Conservation (phyloP, 805 yeast species). For the Nakazawaea wyomingensis region DNA sequence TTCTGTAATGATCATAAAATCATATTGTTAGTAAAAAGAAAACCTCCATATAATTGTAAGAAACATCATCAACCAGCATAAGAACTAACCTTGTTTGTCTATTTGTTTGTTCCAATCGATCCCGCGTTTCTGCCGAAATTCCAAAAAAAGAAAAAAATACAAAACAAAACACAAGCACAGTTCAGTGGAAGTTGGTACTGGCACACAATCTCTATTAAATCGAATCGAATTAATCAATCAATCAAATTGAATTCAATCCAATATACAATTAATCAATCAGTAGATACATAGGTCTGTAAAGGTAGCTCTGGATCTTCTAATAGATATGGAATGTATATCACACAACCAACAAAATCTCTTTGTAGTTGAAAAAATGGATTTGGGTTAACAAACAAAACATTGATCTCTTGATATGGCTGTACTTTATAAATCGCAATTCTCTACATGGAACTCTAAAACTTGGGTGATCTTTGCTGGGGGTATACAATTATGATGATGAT, state of each 20-base stretch:
- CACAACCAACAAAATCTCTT: neutral
- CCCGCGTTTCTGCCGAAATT: neutral
- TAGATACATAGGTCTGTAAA: neutral
- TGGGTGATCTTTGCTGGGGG: neutral
- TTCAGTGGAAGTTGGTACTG: no score
- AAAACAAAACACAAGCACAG: neutral
- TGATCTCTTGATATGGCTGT: neutral
- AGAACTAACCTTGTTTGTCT: neutral
- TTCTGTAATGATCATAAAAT: conserved; percentile 24
- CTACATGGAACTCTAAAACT: no score
- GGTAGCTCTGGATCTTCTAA: neutral
- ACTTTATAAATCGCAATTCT: no score
- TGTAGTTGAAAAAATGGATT: no score
- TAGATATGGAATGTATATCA: neutral
- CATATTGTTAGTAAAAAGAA: conserved; percentile 28
- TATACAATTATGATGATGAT: neutral
- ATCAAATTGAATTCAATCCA: neutral
- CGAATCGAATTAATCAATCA: neutral
- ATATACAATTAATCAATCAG: neutral
- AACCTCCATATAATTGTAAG: neutral
- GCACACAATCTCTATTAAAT: no score
- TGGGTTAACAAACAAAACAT: no score
- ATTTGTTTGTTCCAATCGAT: neutral
- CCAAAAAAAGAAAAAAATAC: neutral
- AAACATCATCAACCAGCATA: neutral